Evolutionary conservation across 2,329 filamentous ascomycete species (phyloP), one percentile per base, ranked within the genome.

Genomic region (Xylaria polymorpha): DNA sequence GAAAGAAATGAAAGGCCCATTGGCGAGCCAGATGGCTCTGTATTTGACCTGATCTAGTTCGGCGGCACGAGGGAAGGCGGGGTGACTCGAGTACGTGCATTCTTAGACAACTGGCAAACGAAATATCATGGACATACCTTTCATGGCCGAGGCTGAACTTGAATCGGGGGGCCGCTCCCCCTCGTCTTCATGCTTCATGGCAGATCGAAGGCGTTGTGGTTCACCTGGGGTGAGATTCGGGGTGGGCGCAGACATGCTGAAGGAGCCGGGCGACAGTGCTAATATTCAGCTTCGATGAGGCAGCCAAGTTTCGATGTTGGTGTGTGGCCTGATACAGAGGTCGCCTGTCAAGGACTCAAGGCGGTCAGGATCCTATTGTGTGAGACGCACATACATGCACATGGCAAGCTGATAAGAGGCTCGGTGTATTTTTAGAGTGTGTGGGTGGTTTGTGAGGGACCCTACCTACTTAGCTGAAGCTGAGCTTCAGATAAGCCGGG

Each of bases 161-260:
- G 69, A 68, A 22, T 74, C 64, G 1, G 74, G 73, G 4, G 70
- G 55, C 37, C 74, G 72, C 46, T 78, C 77, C 18, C 71, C 61
- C 48, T 78, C 77, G 64, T 79, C 77, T 20, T 79, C 77, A 43
- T 77, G 72, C 64, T 77, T 79, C 63, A 79, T 66, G 53, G 76
- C 77, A 60, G 77, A 77, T 22, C 77, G 76, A 25, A 78, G 73
- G 22, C 75, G 77, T 15, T 68, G 72, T 10, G 71, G 67, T 15
- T 76, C 75, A n/a, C 59, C 56, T n/a, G 70, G 29, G 51, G 55
- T 68, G 64, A 70, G 67, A 44, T 61, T 73, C 18, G 75, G 73
- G 41, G 74, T 71, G 58, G 77, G 72, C 22, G 74, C 41, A 63
- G 77, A 75, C 74, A 77, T 77, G 39, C 56, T 65, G 61, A 63